phyloP scores from a whole-genome alignment of 805 yeast species.

The Ogataea trehalophila region DNA sequence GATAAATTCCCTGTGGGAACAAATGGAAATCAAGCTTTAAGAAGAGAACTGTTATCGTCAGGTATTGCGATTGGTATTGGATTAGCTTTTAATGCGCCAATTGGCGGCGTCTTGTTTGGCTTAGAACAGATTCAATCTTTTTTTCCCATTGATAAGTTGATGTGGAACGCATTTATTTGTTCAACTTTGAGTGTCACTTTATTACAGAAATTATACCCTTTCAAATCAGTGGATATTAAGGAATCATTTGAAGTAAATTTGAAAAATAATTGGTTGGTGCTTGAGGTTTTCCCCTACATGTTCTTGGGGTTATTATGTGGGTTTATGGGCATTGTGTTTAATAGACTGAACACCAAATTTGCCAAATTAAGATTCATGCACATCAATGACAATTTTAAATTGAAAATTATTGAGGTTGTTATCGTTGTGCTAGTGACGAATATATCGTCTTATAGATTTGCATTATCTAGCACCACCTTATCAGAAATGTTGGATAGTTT shows the following conservation, averaged over 20 bases:
- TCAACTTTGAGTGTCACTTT: slow-evolving; percentile 69
- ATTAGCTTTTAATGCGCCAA: slow-evolving; percentile 81
- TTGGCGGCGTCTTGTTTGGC: slow-evolving; percentile 81
- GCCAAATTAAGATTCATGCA: slow-evolving; percentile 29
- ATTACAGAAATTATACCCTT: slow-evolving; percentile 47
- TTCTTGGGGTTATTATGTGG: slow-evolving; percentile 70
- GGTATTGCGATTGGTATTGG: slow-evolving; percentile 82
- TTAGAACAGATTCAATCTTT: slow-evolving; percentile 64
- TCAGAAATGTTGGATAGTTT: slow-evolving; percentile 53
- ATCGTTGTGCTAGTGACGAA: slow-evolving; percentile 47
- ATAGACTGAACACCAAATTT: slow-evolving; percentile 40
- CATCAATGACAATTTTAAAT: slow-evolving; percentile 22
- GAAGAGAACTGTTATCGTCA: slow-evolving; percentile 65
- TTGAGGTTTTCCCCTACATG: slow-evolving; percentile 72
- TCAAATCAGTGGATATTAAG: slow-evolving; percentile 35
- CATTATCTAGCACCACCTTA: slow-evolving; percentile 50
- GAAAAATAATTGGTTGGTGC: slow-evolving; percentile 64
- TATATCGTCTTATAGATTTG: slow-evolving; percentile 49
- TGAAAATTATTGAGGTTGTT: slow-evolving; percentile 44
- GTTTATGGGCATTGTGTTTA: slow-evolving; percentile 51
- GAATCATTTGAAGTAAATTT: slow-evolving; percentile 59
- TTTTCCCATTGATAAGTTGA: slow-evolving; percentile 54
- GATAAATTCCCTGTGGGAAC: slow-evolving; percentile 23
- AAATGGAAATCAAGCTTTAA: slow-evolving; percentile 46
- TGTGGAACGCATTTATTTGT: slow-evolving; percentile 83